A percentile compares a stretch with the other conserved stretches of the same genome.
These are phyloP conservation scores for Achlya hypogyna DNA, from an alignment of 352 stramenopile species.

Conservation along the genomic window DNA sequence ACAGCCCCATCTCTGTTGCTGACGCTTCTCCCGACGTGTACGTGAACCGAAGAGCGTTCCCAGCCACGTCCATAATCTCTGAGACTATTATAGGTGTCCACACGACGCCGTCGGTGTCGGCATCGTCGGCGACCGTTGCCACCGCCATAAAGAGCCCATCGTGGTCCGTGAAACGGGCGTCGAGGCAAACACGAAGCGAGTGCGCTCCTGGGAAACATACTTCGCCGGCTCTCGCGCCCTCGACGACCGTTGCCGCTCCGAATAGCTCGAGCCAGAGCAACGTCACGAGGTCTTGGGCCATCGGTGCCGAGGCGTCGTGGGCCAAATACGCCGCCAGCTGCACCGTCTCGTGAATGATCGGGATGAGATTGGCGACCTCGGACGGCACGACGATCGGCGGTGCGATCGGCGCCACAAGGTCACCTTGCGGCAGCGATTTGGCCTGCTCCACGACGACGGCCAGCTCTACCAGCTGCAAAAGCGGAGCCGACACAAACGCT, in stretches of 20 bases:
- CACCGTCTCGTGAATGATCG: slow-evolving; percentile 5
- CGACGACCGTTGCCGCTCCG: background rate
- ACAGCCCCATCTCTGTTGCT: slow-evolving; percentile 26
- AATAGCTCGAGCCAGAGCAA: slow-evolving; percentile 7
- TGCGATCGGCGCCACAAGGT: slow-evolving; percentile 10
- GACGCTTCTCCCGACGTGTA: slow-evolving; percentile 26
- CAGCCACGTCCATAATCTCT: slow-evolving; percentile 38
- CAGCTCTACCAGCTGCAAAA: slow-evolving; percentile 73
- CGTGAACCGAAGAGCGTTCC: slow-evolving; percentile 47
- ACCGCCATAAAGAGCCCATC: background rate
- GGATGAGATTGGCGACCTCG: background rate
- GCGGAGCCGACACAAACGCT: slow-evolving; percentile 58
- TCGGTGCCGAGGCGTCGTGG: background rate
- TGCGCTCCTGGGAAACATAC: background rate
- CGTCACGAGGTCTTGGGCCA: slow-evolving; percentile 2
- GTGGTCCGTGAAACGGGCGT: background rate
- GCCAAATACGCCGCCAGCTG: background rate
- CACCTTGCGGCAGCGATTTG: background rate
- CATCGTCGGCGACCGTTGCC: background rate
- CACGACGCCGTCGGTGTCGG: background rate
- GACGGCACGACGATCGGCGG: slow-evolving; percentile 5
- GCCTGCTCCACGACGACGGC: slow-evolving; percentile 32
- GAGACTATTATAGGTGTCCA: background rate
- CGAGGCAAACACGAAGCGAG: slow-evolving; percentile 8
- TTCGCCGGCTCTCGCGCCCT: background rate